These are phyloP conservation scores for Xylariaceae sp. DNA, from an alignment of 2,329 filamentous ascomycete genomes.

Conservation along the genomic window DNA sequence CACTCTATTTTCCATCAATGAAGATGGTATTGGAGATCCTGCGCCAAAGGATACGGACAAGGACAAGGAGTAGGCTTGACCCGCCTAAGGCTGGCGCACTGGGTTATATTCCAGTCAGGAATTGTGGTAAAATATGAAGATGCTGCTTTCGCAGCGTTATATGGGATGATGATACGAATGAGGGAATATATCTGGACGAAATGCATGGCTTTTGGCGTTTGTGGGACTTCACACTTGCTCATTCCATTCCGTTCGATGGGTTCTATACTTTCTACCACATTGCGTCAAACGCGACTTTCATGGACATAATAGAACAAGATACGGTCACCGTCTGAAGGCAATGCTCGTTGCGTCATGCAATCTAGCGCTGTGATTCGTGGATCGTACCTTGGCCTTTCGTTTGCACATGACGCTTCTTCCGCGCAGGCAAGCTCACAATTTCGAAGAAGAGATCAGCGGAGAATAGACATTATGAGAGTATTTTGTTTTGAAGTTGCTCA, in stretches of 20 bases:
- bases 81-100: neutral
- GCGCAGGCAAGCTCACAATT: no score
- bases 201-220: slow-evolving; percentile 22
- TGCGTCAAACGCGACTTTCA: neutral
- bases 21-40: slow-evolving; percentile 94
- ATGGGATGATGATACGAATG: slow-evolving; percentile 14
- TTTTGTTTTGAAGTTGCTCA: no score
- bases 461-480: no score
- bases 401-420: no score
- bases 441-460: no score
- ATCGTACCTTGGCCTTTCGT: no score
- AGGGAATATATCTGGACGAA: slow-evolving; percentile 5
- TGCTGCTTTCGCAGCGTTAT: neutral
- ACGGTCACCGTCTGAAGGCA: no score
- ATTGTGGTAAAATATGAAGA: no score
- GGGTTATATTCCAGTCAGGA: neutral
- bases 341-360: no score
- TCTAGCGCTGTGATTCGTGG: no score
- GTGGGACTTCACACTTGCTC: slow-evolving; percentile 5
- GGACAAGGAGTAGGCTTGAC: slow-evolving; percentile 57
- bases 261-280: neutral
- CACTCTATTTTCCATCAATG: slow-evolving; percentile 92
- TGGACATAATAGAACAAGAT: no score
- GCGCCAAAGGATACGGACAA: slow-evolving; percentile 94
- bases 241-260: slow-evolving; percentile 1